Conservation (phyloP, 257 asterid species). For the Ilex aquifolium region DNA sequence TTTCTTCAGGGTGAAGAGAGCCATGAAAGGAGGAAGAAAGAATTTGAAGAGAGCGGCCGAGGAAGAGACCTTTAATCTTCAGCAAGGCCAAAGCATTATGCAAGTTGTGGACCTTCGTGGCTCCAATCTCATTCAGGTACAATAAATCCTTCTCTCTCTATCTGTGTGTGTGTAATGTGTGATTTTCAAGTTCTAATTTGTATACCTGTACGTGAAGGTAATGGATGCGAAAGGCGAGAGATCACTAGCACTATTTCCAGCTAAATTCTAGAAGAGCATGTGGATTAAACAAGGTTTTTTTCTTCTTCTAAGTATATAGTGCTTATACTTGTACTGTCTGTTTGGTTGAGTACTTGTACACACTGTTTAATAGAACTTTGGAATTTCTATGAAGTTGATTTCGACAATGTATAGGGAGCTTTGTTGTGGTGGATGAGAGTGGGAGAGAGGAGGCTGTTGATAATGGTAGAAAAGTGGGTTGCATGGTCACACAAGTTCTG, state of each 20-base stretch:
- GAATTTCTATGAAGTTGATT: slow-evolving; percentile 3
- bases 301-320: too few relatives aligned
- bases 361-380: too few relatives aligned
- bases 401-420: slow-evolving; percentile 49
- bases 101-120: slow-evolving; percentile 80
- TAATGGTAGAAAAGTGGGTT: slow-evolving; percentile 75
- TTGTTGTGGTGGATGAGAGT: slow-evolving; percentile 77
- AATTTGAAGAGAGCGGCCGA: slow-evolving; percentile 68
- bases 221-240: slow-evolving; percentile 66
- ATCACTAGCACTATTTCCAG: slow-evolving; percentile 71
- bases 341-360: too few relatives aligned
- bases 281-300: slow-evolving; percentile 95
- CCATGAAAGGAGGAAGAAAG: too few relatives aligned
- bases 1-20: too few relatives aligned
- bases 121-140: slow-evolving; percentile 76
- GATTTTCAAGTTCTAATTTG: background rate
- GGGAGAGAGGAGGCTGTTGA: slow-evolving; percentile 83
- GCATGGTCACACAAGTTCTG: slow-evolving; percentile 68
- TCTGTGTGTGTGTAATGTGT: background rate
- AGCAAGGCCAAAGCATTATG: slow-evolving; percentile 61
- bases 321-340: too few relatives aligned
- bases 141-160: background rate
- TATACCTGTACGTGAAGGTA: slow-evolving; percentile 35
- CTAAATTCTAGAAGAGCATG: slow-evolving; percentile 88
- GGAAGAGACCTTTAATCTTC: slow-evolving; percentile 42